Conservation (phyloP, 179 eudicot species). For the Carnegiea gigantea region DNA sequence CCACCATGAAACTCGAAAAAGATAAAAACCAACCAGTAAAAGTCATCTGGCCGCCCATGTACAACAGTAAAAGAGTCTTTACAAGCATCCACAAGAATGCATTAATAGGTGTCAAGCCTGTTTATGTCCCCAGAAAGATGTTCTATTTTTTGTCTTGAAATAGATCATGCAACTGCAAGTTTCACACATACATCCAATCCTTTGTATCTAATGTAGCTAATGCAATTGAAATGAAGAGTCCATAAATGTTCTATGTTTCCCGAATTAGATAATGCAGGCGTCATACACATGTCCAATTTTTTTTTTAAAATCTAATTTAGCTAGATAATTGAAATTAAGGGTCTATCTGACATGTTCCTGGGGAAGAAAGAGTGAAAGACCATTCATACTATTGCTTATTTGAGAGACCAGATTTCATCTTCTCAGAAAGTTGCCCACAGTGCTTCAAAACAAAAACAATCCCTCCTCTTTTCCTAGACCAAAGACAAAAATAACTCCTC, state of each 20-base stretch:
- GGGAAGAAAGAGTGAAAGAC: not conserved
- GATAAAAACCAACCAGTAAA: not conserved
- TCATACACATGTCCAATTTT: too few relatives aligned
- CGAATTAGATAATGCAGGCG: too few relatives aligned
- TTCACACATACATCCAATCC: not conserved
- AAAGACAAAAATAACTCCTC: too few relatives aligned
- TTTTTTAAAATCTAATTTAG: too few relatives aligned
- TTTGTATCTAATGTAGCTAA: not conserved
- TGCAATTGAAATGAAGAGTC: not conserved
- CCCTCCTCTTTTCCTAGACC: too few relatives aligned
- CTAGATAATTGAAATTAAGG: not conserved
- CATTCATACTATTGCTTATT: not conserved
- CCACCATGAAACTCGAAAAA: not conserved
- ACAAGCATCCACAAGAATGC: not conserved
- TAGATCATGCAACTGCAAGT: not conserved
- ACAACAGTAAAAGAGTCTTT: not conserved
- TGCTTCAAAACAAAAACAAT: too few relatives aligned
- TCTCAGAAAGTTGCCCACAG: not conserved
- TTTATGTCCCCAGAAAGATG: not conserved
- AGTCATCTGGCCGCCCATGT: not conserved
- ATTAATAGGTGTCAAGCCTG: not conserved
- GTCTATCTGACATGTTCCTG: not conserved
- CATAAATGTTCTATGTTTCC: not conserved
- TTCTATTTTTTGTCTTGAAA: not conserved
- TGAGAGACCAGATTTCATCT: not conserved